Base-by-base conservation (phyloP, 2,329 filamentous ascomycete species). In the Xylaria multiplex region DNA sequence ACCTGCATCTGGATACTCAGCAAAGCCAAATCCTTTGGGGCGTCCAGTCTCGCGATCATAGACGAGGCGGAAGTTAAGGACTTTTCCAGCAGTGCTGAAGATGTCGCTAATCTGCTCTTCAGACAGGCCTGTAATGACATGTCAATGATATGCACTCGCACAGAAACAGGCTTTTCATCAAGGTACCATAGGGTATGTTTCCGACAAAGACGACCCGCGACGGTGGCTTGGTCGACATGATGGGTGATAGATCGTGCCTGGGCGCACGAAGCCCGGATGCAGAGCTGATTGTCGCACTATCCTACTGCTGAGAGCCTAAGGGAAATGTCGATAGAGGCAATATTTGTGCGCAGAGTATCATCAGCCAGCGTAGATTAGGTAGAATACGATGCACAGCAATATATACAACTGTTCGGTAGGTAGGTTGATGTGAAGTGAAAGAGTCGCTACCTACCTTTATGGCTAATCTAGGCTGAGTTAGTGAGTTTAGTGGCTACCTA, bases 71-170 rank as follows among this genome's bases (percentile, higher is more conserved):
- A 98, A 98, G 77, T 92, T 95, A 65, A 96, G 85, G 1, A 98
- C 95, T 71, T 94, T 92, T 65, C 96, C 96, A 59, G 92, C 93
- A 70, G 91, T 91, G 77, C 90, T 92, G 79, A 98, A 96, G 67
- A 97, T 97, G 73, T 97, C 93, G 77, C 91, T 91, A 74, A 99
- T 97, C 78, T 97, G 92, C 78, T 98, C 94, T 81, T 99, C 96
- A 35, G 93, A 97, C 70, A 97, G 89, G 69, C 95, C 94, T 97
- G 75, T n/a, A 64, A 59, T 27, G 6, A n/a, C 19, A 13, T 49
- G 62, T 68, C 16, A 69, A 32, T 32, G 11, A 37, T 11, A 40
- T 43, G 49, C 5, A n/a, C 35, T n/a, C 9, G 19, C 11, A 32
- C n/a, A 27, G 6, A 40, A 45, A 40, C 4, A 30, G 32, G 19